Conservation (phyloP, 495 filamentous ascomycete species). For the Talaromyces thailandensis region DNA sequence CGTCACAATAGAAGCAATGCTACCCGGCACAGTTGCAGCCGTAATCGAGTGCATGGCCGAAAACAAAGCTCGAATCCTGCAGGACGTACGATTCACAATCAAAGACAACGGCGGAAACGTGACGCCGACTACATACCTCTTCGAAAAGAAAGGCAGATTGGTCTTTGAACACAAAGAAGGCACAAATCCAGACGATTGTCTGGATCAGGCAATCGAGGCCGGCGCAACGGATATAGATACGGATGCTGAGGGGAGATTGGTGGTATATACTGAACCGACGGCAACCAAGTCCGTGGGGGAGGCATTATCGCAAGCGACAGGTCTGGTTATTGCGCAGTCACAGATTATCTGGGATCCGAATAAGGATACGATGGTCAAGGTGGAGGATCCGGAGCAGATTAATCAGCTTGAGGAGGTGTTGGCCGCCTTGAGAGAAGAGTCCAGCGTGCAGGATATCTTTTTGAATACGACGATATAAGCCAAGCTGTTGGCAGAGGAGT, state of each 20-base stretch:
- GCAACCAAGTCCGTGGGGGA: slow-evolving; percentile 58
- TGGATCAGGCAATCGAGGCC: slow-evolving; percentile 80
- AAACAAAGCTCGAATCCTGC: slow-evolving; percentile 59
- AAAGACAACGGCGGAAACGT: slow-evolving; percentile 59
- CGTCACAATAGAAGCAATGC: slow-evolving; percentile 72
- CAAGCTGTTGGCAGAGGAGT: background rate
- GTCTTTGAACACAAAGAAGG: slow-evolving; percentile 56
- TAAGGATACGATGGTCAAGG: slow-evolving; percentile 59
- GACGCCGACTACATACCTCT: slow-evolving; percentile 73
- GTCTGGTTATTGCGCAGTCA: slow-evolving; percentile 54
- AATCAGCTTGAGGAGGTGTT: slow-evolving; percentile 40
- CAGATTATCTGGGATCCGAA: slow-evolving; percentile 86
- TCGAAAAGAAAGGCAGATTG: slow-evolving; percentile 66
- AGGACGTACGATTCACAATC: slow-evolving; percentile 58
- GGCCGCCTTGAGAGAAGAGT: slow-evolving; percentile 41
- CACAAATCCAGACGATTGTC: slow-evolving; percentile 57
- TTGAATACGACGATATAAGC: slow-evolving; percentile 31
- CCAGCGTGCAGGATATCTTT: slow-evolving; percentile 62
- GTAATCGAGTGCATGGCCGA: slow-evolving; percentile 83
- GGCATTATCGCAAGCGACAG: slow-evolving; percentile 44
- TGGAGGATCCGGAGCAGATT: slow-evolving; percentile 42
- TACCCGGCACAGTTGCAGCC: slow-evolving; percentile 67
- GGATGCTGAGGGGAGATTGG: slow-evolving; percentile 58
- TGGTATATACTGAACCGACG: slow-evolving; percentile 67
- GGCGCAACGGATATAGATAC: slow-evolving; percentile 73